Conservation (phyloP, 768 basidiomycete species). For the Termitomyces sp. region DNA sequence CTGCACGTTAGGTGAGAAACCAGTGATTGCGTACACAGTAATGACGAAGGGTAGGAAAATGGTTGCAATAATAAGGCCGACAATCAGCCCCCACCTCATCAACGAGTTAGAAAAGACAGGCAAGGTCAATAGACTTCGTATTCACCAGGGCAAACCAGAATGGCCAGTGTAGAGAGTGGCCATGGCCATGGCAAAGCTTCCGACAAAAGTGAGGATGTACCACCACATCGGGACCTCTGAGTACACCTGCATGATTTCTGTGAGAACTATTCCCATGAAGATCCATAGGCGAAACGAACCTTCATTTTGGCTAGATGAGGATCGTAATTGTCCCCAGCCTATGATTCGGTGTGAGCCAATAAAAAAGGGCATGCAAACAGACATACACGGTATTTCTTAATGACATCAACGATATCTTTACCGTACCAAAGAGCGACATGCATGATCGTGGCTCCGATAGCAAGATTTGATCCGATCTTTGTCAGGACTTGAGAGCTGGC, state of each 20-base stretch:
- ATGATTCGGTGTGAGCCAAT: background rate
- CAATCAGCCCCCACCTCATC: conserved; percentile 43
- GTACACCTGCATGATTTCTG: conserved; percentile 15
- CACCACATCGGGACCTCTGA: conserved; percentile 44
- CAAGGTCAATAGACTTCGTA: background rate
- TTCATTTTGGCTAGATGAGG: conserved; percentile 56
- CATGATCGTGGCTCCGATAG: conserved; percentile 42
- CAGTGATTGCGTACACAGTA: conserved; percentile 48
- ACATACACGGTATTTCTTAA: conserved; percentile 35
- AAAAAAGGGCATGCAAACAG: background rate
- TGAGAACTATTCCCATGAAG: background rate
- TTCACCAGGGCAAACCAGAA: conserved; percentile 52
- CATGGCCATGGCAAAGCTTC: conserved; percentile 46
- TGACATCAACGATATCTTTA: conserved; percentile 36
- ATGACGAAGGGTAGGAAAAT: conserved; percentile 48
- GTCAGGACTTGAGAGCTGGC: conserved; percentile 37
- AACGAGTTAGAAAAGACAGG: background rate
- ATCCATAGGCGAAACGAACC: conserved; percentile 13
- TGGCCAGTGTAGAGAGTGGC: conserved; percentile 46
- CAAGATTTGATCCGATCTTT: conserved; percentile 30
- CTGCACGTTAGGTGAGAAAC: conserved; percentile 32
- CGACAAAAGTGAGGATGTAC: conserved; percentile 38
- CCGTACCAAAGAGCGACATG: conserved; percentile 51
- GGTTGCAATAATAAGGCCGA: conserved; percentile 44
- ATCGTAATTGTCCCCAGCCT: conserved; percentile 35